phyloP scores from a whole-genome alignment of 805 yeast species.

The Metschnikowia amazonensis region DNA sequence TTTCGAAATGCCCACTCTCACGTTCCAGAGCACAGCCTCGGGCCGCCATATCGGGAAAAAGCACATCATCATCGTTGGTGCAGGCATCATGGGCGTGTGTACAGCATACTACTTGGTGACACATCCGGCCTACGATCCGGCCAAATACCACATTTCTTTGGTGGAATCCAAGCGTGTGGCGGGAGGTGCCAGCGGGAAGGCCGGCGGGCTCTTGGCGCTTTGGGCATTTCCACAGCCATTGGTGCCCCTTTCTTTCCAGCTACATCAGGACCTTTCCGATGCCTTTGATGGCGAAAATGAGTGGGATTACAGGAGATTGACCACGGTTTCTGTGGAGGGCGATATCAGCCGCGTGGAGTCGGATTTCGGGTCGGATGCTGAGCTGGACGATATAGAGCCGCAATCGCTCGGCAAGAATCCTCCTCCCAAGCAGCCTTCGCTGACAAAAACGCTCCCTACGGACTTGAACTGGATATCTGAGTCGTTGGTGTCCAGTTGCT shows the following conservation, averaged over 20 bases:
- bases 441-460: conserved; percentile 43
- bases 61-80: conserved; percentile 84
- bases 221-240: conserved; percentile 98
- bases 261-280: conserved; percentile 80
- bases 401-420: conserved; percentile 11
- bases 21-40: conserved; percentile 39
- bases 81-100: conserved; percentile 95
- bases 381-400: not conserved
- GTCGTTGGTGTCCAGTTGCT: conserved; percentile 65
- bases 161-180: conserved; percentile 90
- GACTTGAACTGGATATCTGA: conserved; percentile 76
- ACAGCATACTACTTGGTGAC: conserved; percentile 84
- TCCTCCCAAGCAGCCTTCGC: conserved; percentile 39
- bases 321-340: conserved; percentile 85
- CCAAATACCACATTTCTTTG: conserved; percentile 74
- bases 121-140: conserved; percentile 75
- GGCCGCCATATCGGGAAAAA: conserved; percentile 56
- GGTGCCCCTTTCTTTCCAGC: conserved; percentile 79
- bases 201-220: conserved; percentile 90
- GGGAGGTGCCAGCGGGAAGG: conserved; percentile 96
- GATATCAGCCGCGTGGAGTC: conserved; percentile 45
- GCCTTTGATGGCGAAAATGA: conserved; percentile 76
- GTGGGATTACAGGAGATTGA: conserved; percentile 91
- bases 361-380: conserved; percentile 16
- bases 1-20: conserved; percentile 27